Percentiles rank a stretch among this genome's conserved stretches.
phyloP scores from a whole-genome alignment of 352 stramenopile species.

The Globisporangium paddicum region DNA sequence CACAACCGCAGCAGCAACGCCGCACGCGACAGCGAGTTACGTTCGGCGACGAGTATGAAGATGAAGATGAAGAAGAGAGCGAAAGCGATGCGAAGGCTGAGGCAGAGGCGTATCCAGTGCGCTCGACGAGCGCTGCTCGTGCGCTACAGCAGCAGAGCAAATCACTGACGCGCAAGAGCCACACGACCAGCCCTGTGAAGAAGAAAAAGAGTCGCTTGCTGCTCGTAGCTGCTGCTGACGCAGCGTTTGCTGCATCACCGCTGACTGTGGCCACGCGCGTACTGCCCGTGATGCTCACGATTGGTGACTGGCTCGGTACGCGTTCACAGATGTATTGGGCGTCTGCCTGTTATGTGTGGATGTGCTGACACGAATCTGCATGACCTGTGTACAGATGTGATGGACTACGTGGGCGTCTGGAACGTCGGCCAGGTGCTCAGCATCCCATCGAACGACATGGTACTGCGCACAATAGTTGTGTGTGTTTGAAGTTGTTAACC shows the following conservation, averaged over 20 bases:
- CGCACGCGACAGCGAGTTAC: neutral
- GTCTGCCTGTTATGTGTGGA: too few relatives aligned
- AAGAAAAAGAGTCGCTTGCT: neutral
- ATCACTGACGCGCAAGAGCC: too few relatives aligned
- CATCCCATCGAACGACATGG: constrained; percentile 4
- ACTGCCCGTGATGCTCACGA: neutral
- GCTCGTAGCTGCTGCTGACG: neutral
- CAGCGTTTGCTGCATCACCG: neutral
- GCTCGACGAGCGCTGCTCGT: neutral
- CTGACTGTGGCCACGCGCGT: neutral
- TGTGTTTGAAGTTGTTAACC: too few relatives aligned
- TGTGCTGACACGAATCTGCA: too few relatives aligned
- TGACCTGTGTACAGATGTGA: constrained; percentile 9
- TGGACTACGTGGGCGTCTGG: constrained; percentile 10
- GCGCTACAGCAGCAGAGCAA: neutral
- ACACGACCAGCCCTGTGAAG: neutral
- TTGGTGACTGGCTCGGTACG: constrained; percentile 2
- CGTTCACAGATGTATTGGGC: too few relatives aligned
- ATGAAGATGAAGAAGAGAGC: neutral
- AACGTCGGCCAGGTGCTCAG: constrained; percentile 8
- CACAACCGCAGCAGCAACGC: neutral
- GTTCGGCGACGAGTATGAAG: neutral
- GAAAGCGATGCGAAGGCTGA: neutral
- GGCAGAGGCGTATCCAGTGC: neutral
- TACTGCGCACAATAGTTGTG: neutral